A percentile compares a stretch with the other conserved stretches of the same genome.
These are phyloP conservation scores for Epicoccum nigrum DNA, from an alignment of 2,329 filamentous ascomycete genomes.

Conservation along the genomic window DNA sequence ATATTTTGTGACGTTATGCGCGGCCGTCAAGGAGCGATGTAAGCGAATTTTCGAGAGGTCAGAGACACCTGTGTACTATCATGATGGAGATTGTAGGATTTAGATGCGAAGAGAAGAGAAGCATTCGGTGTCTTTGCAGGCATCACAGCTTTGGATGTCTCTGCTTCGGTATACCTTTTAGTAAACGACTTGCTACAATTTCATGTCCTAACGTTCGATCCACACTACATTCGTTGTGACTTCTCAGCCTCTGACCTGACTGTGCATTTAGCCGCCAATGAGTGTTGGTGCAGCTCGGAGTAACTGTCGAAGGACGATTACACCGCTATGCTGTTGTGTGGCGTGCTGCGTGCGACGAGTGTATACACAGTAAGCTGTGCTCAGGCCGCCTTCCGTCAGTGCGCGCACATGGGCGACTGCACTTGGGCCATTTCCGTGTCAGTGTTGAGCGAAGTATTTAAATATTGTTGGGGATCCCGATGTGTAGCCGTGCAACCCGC, in stretches of 20 bases:
- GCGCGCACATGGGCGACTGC: neutral
- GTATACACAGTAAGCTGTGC: too few species aligned
- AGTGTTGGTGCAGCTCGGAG: neutral
- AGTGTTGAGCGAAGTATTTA: neutral
- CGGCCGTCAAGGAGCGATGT: conserved; percentile 19
- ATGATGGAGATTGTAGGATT: conserved; percentile 47
- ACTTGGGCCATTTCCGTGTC: neutral
- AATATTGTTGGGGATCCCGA: conserved; percentile 3
- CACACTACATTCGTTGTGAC: conserved; percentile 3
- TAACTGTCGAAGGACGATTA: too few species aligned
- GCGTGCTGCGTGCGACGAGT: too few species aligned
- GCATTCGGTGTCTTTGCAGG: conserved; percentile 36
- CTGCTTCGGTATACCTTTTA: conserved; percentile 39
- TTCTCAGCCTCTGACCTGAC: neutral
- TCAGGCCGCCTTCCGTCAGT: neutral
- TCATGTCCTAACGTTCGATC: conserved; percentile 31
- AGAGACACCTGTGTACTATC: conserved; percentile 41
- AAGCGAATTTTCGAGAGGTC: conserved; percentile 30
- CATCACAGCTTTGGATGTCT: conserved; percentile 30
- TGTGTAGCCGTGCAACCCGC: neutral
- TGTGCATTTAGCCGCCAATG: neutral
- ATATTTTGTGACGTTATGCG: conserved; percentile 15
- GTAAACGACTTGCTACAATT: conserved; percentile 34
- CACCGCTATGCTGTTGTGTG: too few species aligned
- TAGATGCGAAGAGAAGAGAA: conserved; percentile 27